Conservation (phyloP, 1,284 basidiomycete species). For the Entoloma clypeatum region DNA sequence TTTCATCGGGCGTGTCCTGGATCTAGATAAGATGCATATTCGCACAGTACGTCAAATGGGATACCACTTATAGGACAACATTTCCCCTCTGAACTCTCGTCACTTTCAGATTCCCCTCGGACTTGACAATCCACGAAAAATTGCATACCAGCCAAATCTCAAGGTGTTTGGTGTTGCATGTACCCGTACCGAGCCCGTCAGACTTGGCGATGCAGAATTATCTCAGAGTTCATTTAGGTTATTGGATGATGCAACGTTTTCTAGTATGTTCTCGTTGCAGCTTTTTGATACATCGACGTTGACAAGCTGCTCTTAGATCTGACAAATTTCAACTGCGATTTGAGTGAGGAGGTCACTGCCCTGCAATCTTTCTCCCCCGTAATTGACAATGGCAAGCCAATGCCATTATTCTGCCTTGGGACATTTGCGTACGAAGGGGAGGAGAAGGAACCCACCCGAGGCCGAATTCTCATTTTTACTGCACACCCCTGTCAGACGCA, state of each 20-base stretch:
- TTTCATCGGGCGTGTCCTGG: constrained; percentile 61
- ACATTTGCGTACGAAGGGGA: constrained; percentile 46
- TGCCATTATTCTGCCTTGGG: constrained; percentile 57
- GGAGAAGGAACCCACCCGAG: constrained; percentile 57
- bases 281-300: background rate
- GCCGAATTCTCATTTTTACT: constrained; percentile 55
- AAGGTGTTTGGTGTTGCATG: constrained; percentile 66
- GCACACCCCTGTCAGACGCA: constrained; percentile 26
- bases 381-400: constrained; percentile 27
- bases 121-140: constrained; percentile 58
- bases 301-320: constrained; percentile 38
- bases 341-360: constrained; percentile 59
- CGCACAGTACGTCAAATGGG: constrained; percentile 51
- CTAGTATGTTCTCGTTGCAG: constrained; percentile 42
- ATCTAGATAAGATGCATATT: constrained; percentile 79
- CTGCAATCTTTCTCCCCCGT: constrained; percentile 39
- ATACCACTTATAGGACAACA: background rate
- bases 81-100: background rate
- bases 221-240: constrained; percentile 61
- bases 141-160: constrained; percentile 53
- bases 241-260: constrained; percentile 62
- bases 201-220: constrained; percentile 49
- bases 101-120: constrained; percentile 59
- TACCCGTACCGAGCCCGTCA: constrained; percentile 45
- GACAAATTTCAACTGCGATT: constrained; percentile 47